Base-by-base conservation (phyloP, 305 asterid species). In the Lippia alba region DNA sequence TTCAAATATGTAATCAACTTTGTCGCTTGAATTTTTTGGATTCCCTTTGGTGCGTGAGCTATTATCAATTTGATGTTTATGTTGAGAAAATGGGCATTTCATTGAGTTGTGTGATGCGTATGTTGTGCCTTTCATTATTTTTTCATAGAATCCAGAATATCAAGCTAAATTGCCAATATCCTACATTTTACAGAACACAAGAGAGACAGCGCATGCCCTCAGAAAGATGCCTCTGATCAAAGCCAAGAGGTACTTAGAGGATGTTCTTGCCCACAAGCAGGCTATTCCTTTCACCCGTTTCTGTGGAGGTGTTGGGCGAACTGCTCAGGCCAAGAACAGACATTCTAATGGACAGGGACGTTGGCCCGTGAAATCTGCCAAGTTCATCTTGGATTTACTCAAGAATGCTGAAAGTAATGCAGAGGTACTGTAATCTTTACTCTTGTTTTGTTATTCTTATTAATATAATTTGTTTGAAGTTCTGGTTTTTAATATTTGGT, bases 301-400 rank as follows among this genome's bases (percentile, higher is more conserved):
- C 80, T 91, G 96, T 68, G 39, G 96, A 45, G 96, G 96, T 67
- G 95, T 88, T 61, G 92, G 95, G 1, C 76, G 95, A 56, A 90
- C 92, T 67, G 96, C 96, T 48, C 94, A 90, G 75, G 96, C 94
- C 24, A 90, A 90, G 84, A 87, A 80, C 73, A 79, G 97, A 34
- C 97, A 90, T 54, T 83, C 97, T 6, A 90, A 90, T 53, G 97
- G 97, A n/a, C 97, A 90, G 74, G 97, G 97, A 0, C 91, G 97
- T 14, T 90, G 97, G 97, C 97, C 96, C 5, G 90, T 71, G 17
- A 90, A 90, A 53, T 90, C 97, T 19, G 96, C 93, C 2, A 82
- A 77, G 74, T 83, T 90, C 30, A 86, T 90, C 77, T 70, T 90
- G 70, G 96, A 90, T 71, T 78, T 90, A 40, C 87, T 90, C 2